phyloP scores from a whole-genome alignment of 2,329 filamentous ascomycete species.

The Trichoderma sp. region DNA sequence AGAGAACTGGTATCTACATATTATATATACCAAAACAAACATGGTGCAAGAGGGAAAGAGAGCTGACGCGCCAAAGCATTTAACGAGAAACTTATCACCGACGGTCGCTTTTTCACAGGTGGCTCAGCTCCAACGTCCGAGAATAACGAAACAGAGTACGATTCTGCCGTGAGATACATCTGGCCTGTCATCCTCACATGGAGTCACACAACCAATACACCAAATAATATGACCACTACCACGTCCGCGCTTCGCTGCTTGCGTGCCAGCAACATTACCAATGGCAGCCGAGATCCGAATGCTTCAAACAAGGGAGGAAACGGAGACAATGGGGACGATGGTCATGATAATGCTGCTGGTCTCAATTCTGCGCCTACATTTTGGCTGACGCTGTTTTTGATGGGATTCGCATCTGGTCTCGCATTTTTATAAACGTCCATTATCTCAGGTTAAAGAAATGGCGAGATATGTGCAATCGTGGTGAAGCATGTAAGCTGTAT shows the following conservation, averaged over 20 bases:
- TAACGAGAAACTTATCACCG: neutral
- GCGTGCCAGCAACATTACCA: neutral
- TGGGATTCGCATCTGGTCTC: neutral
- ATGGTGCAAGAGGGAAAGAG: neutral
- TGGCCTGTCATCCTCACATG: neutral
- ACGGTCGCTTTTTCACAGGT: neutral
- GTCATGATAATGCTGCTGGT: neutral
- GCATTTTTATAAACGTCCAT: neutral
- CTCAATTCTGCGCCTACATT: neutral
- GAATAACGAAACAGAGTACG: neutral
- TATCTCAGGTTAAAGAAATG: too few relatives aligned
- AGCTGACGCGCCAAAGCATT: neutral
- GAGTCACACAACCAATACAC: neutral
- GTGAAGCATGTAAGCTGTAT: too few relatives aligned
- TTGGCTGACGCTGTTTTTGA: neutral
- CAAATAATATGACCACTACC: neutral
- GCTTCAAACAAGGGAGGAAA: neutral
- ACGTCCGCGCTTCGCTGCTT: neutral
- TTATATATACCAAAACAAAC: neutral
- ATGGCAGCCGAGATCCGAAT: neutral
- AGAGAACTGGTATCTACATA: neutral
- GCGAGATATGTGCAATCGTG: too few relatives aligned
- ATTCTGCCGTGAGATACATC: neutral
- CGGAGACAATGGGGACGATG: neutral
- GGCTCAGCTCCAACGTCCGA: neutral